A percentile compares a stretch with the other conserved stretches of the same genome.
Conservation (phyloP, 495 filamentous ascomycete species). For the Penicillium macrosclerotiorum region DNA sequence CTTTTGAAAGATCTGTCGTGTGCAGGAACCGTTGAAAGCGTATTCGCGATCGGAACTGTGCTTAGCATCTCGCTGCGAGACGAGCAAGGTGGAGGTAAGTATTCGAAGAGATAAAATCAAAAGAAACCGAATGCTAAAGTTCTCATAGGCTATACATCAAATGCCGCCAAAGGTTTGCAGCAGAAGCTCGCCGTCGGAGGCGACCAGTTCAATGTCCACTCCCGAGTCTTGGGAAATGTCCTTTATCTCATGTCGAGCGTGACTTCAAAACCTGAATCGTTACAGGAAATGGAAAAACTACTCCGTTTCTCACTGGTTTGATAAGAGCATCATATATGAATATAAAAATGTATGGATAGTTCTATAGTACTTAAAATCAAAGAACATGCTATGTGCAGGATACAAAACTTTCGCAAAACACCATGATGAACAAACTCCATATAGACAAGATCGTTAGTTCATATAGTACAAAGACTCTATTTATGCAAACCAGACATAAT, state of each 20-base stretch:
- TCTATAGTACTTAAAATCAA: too few relatives aligned
- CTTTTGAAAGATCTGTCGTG: constrained; percentile 57
- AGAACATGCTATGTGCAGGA: too few relatives aligned
- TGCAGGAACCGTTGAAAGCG: constrained; percentile 52
- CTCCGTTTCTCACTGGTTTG: constrained; percentile 31
- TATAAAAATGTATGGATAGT: too few relatives aligned
- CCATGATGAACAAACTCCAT: too few relatives aligned
- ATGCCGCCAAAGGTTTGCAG: constrained; percentile 59
- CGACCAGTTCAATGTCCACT: constrained; percentile 60
- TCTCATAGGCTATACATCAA: constrained; percentile 61
- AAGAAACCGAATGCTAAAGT: constrained; percentile 1
- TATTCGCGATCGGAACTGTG: constrained; percentile 70
- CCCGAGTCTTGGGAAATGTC: constrained; percentile 72
- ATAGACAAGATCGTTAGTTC: too few relatives aligned
- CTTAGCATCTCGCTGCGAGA: constrained; percentile 61
- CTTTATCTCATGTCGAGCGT: constrained; percentile 75
- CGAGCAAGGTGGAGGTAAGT: constrained; percentile 44
- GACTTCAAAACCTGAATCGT: constrained; percentile 49
- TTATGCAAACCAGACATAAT: too few relatives aligned
- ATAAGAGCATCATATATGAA: too few relatives aligned
- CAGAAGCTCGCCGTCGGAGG: constrained; percentile 43
- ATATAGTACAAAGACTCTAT: too few relatives aligned
- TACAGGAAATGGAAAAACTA: constrained; percentile 47
- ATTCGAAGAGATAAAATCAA: background rate
- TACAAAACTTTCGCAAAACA: too few relatives aligned